Percentiles rank a stretch among this genome's conserved stretches.
Conservation (phyloP, 2,329 filamentous ascomycete genomes). For the Penicillium capsulatum region DNA sequence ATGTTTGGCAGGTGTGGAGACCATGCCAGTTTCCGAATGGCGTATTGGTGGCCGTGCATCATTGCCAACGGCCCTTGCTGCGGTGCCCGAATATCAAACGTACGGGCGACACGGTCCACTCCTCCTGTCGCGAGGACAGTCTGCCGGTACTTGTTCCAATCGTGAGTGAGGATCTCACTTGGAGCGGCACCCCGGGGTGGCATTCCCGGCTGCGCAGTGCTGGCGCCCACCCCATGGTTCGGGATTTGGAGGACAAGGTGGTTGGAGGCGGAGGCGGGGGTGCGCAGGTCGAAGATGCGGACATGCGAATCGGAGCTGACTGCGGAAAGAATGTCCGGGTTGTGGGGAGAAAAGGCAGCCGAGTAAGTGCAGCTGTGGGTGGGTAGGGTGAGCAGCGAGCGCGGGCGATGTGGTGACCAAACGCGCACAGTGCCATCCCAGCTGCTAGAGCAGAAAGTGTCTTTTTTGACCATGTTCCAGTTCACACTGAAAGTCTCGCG, state of each 20-base stretch:
- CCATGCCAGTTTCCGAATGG: conserved; percentile 81
- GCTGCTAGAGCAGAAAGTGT: conserved; percentile 82
- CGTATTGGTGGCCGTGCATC: conserved; percentile 84
- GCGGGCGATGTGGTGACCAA: conserved; percentile 75
- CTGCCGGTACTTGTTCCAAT: conserved; percentile 98
- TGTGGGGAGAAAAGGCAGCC: conserved; percentile 83
- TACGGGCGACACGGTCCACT: conserved; percentile 80
- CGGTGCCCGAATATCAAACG: conserved; percentile 82
- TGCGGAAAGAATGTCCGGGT: conserved; percentile 76
- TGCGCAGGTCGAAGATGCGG: conserved; percentile 85
- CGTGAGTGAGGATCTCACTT: conserved; percentile 83
- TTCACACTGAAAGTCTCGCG: conserved; percentile 87
- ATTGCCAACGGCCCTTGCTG: conserved; percentile 66
- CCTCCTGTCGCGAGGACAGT: conserved; percentile 81
- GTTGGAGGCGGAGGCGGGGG: conserved; percentile 78
- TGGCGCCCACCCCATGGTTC: too few relatives aligned
- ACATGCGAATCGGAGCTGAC: conserved; percentile 87
- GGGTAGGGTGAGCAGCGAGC: conserved; percentile 78
- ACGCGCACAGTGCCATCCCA: conserved; percentile 98
- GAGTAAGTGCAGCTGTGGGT: conserved; percentile 93
- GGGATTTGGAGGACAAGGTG: conserved; percentile 80
- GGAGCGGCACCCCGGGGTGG: conserved; percentile 52
- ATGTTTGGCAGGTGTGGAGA: conserved; percentile 89
- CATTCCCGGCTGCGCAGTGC: too few relatives aligned
- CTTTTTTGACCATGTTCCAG: conserved; percentile 89